Conservation (phyloP, 257 asterid species). For the Nemophila menziesii region DNA sequence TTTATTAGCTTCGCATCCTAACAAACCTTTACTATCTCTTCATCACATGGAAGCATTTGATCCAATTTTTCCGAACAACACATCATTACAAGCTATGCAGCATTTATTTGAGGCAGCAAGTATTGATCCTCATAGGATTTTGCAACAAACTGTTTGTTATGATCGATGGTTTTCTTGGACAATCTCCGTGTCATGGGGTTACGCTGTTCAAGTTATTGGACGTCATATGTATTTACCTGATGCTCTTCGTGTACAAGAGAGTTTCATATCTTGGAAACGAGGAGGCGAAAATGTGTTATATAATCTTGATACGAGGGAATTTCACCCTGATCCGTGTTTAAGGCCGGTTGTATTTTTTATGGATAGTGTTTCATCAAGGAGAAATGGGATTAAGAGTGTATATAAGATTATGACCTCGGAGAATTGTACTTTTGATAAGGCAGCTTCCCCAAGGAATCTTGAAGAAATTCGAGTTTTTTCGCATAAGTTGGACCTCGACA, state of each 20-base stretch:
- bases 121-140: slow-evolving; percentile 47
- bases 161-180: slow-evolving; percentile 72
- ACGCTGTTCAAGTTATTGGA: slow-evolving; percentile 55
- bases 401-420: slow-evolving; percentile 29
- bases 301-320: slow-evolving; percentile 21
- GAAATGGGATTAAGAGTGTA: slow-evolving; percentile 24
- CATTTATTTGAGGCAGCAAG: slow-evolving; percentile 40
- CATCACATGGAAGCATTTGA: slow-evolving; percentile 45
- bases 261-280: slow-evolving; percentile 41
- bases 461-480: slow-evolving; percentile 49
- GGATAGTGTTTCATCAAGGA: slow-evolving; percentile 17
- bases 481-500: slow-evolving; percentile 35
- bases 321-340: slow-evolving; percentile 40
- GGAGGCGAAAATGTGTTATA: slow-evolving; percentile 17
- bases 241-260: slow-evolving; percentile 41
- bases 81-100: slow-evolving; percentile 27
- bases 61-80: slow-evolving; percentile 59
- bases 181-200: slow-evolving; percentile 77
- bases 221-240: slow-evolving; percentile 32
- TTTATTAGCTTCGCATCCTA: slow-evolving; percentile 57
- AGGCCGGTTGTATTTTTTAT: slow-evolving; percentile 48
- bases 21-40: slow-evolving; percentile 49
- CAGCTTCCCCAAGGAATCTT: slow-evolving; percentile 52
- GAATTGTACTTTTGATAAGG: slow-evolving; percentile 42
- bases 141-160: slow-evolving; percentile 76